Conservation (phyloP, 495 filamentous ascomycete species). For the Penicillium crystallinum region DNA sequence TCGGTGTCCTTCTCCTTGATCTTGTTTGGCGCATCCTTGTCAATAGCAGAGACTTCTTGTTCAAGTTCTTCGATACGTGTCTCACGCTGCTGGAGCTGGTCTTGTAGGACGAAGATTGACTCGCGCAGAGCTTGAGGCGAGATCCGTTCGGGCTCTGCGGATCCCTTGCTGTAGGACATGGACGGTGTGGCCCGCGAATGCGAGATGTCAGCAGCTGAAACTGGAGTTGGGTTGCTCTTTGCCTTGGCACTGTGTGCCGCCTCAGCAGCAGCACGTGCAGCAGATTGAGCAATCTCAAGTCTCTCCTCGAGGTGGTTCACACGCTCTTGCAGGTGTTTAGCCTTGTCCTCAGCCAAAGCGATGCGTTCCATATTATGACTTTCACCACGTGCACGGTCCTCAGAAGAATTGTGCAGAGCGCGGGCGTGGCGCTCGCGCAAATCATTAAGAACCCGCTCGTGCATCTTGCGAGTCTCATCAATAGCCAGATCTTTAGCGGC, state of each 20-base stretch:
- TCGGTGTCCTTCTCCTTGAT: conserved; percentile 88
- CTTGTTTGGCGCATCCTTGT: conserved; percentile 70
- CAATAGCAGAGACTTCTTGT: conserved; percentile 57
- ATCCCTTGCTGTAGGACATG: conserved; percentile 37
- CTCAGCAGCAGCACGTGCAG: conserved; percentile 78
- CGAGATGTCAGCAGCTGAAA: conserved; percentile 18
- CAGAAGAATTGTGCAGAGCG: conserved; percentile 61
- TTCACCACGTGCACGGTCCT: conserved; percentile 68
- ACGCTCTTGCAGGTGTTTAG: conserved; percentile 73
- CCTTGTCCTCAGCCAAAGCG: conserved; percentile 71
- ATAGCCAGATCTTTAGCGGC: conserved; percentile 54
- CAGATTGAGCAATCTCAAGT: conserved; percentile 83
- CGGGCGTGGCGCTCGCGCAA: conserved; percentile 64
- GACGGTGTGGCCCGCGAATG: conserved; percentile 39
- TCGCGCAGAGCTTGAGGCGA: conserved; percentile 92
- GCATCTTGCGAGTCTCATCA: conserved; percentile 61
- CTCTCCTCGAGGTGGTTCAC: conserved; percentile 80
- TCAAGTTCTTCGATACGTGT: conserved; percentile 82
- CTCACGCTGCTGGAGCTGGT: conserved; percentile 93
- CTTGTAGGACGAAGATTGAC: conserved; percentile 91
- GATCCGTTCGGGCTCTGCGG: conserved; percentile 71
- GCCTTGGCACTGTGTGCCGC: conserved; percentile 66
- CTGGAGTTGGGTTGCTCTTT: conserved; percentile 24
- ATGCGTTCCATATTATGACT: conserved; percentile 65
- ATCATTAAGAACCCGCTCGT: conserved; percentile 65